These are phyloP conservation scores for Diospyros kaki DNA, from an alignment of 148 eudicot genomes.

Conservation along the genomic window DNA sequence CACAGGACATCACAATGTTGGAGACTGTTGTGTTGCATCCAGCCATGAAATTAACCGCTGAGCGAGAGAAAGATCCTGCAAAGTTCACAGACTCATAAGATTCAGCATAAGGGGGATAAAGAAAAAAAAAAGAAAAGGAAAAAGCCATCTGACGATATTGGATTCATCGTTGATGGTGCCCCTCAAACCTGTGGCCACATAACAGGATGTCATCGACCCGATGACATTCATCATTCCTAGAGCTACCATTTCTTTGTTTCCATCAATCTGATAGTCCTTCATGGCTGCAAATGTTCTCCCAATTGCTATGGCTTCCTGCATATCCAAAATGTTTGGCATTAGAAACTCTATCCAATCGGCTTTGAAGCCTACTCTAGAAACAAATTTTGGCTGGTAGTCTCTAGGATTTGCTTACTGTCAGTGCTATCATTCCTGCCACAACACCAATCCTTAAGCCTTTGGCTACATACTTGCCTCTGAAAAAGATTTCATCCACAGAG, in stretches of 20 bases:
- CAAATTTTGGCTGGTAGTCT: neutral
- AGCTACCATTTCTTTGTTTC: conserved; percentile 94
- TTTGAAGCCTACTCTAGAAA: neutral
- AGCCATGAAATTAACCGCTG: conserved; percentile 67
- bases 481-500: conserved; percentile 44
- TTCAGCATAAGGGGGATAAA: too few species aligned
- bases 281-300: conserved; percentile 85
- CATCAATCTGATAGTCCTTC: conserved; percentile 82
- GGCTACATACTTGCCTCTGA: conserved; percentile 43
- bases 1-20: conserved; percentile 62
- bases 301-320: conserved; percentile 83
- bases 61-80: conserved; percentile 69
- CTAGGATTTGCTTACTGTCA: conserved; percentile 45
- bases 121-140: neutral
- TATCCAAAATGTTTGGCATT: neutral
- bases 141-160: neutral
- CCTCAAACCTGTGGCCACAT: conserved; percentile 63
- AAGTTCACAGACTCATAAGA: neutral
- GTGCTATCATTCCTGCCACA: conserved; percentile 63
- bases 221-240: conserved; percentile 79
- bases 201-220: conserved; percentile 92
- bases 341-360: neutral
- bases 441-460: conserved; percentile 69
- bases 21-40: conserved; percentile 73
- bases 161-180: neutral